Evolutionary conservation across 306 rosid species (phyloP).

Genomic region (Medicago arabica): DNA sequence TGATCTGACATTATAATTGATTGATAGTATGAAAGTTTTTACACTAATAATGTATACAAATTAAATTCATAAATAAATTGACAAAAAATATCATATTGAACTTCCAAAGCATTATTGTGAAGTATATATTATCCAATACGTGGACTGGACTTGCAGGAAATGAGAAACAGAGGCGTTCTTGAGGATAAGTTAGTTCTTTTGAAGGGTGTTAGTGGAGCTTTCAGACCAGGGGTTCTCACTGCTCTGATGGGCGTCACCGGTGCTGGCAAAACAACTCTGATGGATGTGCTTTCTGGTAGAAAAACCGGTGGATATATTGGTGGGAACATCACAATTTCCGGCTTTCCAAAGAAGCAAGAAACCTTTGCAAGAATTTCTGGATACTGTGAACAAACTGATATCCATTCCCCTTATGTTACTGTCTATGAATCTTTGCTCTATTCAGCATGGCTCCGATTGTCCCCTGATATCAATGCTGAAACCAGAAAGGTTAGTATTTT

Average conservation of each 20-base stretch:
- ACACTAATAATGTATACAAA: not conserved
- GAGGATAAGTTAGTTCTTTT: constrained; percentile 78
- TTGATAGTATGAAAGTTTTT: too few relatives aligned
- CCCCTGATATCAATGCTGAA: constrained; percentile 52
- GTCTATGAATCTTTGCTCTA: constrained; percentile 64
- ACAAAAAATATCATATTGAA: not conserved
- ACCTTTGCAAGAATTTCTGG: constrained; percentile 92
- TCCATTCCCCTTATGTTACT: constrained; percentile 77
- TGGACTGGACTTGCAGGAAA: constrained; percentile 53
- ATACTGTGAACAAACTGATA: constrained; percentile 91
- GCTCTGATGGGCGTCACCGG: constrained; percentile 97
- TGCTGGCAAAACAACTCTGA: constrained; percentile 92
- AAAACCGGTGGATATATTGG: constrained; percentile 87
- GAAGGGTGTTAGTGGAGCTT: constrained; percentile 79
- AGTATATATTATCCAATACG: not conserved
- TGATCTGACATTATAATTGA: too few relatives aligned
- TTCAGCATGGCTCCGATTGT: constrained; percentile 69
- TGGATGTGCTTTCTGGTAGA: constrained; percentile 93
- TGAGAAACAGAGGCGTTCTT: constrained; percentile 60
- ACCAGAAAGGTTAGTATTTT: constrained; percentile 52
- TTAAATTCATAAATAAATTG: too few relatives aligned
- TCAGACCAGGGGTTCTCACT: constrained; percentile 92
- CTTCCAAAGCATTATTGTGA: constrained; percentile 18
- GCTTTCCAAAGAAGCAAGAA: constrained; percentile 85
- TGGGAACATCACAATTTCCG: constrained; percentile 71